Conservation (phyloP, 148 eudicot genomes). For the Fagopyrum tataricum region DNA sequence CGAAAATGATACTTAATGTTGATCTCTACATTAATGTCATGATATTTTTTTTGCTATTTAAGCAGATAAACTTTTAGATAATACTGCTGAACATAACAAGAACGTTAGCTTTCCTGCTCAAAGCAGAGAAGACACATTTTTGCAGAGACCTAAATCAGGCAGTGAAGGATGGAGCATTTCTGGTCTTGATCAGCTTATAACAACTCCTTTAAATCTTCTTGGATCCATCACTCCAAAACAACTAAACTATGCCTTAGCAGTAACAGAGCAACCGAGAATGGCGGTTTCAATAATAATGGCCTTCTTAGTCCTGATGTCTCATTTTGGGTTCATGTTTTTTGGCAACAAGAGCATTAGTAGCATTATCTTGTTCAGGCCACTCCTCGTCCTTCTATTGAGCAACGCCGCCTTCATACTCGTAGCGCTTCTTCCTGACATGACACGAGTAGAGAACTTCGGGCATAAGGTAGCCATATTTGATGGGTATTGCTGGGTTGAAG, state of each 20-base stretch:
- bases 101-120: not conserved
- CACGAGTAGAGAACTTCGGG: not conserved
- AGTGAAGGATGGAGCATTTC: not conserved
- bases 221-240: not conserved
- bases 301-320: constrained; percentile 7
- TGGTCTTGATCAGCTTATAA: not conserved
- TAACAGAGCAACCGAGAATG: not conserved
- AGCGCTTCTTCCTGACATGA: not conserved
- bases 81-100: not conserved
- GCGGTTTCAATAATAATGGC: constrained; percentile 5
- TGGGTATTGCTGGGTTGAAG: not conserved
- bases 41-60: not conserved
- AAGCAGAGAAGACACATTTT: not conserved
- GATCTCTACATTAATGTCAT: not conserved
- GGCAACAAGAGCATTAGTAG: not conserved
- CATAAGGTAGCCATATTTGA: not conserved
- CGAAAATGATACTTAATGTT: not conserved
- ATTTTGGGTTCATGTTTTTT: not conserved
- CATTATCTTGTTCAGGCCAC: not conserved
- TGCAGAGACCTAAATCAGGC: not conserved
- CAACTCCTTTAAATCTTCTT: not conserved
- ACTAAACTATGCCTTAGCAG: not conserved
- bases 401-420: not conserved
- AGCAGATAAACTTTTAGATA: not conserved
- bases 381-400: not conserved